Evolutionary conservation across 495 filamentous ascomycete species (phyloP).

Genomic region (Xylaria bambusicola): DNA sequence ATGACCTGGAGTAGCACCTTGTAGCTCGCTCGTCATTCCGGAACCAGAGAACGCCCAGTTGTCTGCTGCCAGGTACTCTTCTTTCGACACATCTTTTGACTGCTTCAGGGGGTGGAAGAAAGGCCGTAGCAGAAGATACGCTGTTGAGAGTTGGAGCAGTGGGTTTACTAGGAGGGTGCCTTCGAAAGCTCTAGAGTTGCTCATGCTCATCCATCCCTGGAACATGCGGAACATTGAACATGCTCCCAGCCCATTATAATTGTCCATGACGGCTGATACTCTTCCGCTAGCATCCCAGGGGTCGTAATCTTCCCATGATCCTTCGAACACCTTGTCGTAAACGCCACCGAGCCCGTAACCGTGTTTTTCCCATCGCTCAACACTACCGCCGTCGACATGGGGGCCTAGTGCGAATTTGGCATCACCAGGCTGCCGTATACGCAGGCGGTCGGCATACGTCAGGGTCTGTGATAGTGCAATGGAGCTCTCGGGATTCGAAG

Average conservation of each 20-base stretch:
- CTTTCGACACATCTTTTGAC: constrained; percentile 17
- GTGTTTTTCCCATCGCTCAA: constrained; percentile 82
- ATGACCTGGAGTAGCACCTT: constrained; percentile 73
- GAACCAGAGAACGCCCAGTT: constrained; percentile 56
- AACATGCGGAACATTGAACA: constrained; percentile 87
- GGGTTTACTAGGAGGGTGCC: constrained; percentile 87
- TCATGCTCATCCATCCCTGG: constrained; percentile 87
- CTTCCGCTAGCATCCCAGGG: constrained; percentile 76
- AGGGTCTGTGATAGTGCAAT: constrained; percentile 65
- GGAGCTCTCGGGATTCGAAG: constrained; percentile 54
- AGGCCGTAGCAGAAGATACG: constrained; percentile 80
- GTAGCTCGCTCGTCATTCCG: constrained; percentile 58
- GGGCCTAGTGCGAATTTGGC: constrained; percentile 80
- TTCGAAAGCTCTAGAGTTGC: constrained; percentile 66
- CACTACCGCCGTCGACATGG: constrained; percentile 80
- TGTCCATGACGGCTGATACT: constrained; percentile 66
- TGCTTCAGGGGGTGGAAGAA: constrained; percentile 65
- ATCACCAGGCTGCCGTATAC: constrained; percentile 77
- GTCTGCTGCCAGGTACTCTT: constrained; percentile 35
- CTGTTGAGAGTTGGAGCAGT: constrained; percentile 68
- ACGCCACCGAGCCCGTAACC: constrained; percentile 72
- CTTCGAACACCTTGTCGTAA: constrained; percentile 71
- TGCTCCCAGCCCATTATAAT: constrained; percentile 80
- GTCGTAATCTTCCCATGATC: constrained; percentile 80
- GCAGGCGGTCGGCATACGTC: constrained; percentile 78